Evolutionary conservation across 2,329 filamentous ascomycete species (phyloP).

Genomic region (Aureobasidium sp.): DNA sequence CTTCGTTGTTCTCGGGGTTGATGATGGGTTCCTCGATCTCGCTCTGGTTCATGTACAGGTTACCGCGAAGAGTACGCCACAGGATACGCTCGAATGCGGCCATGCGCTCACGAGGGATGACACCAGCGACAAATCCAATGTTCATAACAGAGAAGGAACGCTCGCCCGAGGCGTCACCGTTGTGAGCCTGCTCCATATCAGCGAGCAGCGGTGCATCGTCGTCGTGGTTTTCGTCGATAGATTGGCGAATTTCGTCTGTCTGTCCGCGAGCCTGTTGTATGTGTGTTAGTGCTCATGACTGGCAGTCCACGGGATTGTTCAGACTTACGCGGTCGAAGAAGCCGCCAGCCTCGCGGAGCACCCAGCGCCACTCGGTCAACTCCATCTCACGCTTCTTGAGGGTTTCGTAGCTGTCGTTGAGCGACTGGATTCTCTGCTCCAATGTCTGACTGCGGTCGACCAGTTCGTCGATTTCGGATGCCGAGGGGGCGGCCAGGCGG

Average conservation of each 20-base stretch:
- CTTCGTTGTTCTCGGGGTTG: slow-evolving; percentile 86
- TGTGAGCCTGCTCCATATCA: slow-evolving; percentile 80
- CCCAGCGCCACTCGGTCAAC: slow-evolving; percentile 97
- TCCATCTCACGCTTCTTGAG: slow-evolving; percentile 97
- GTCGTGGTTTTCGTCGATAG: slow-evolving; percentile 80
- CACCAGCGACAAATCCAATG: slow-evolving; percentile 95
- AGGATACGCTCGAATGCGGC: slow-evolving; percentile 94
- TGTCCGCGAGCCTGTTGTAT: slow-evolving; percentile 66
- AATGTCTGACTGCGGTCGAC: slow-evolving; percentile 85
- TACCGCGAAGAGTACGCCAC: slow-evolving; percentile 93
- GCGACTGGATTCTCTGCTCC: slow-evolving; percentile 79
- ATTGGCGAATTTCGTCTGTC: slow-evolving; percentile 91
- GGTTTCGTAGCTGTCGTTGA: slow-evolving; percentile 98
- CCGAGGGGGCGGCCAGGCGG: slow-evolving; percentile 76
- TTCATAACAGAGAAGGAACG: slow-evolving; percentile 95
- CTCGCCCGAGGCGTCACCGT: slow-evolving; percentile 58
- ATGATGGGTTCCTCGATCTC: slow-evolving; percentile 92
- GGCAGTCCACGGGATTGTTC: not conserved
- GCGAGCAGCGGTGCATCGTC: slow-evolving; percentile 90
- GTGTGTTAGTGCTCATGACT: slow-evolving; percentile 3
- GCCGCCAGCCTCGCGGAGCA: slow-evolving; percentile 86
- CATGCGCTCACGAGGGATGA: slow-evolving; percentile 87
- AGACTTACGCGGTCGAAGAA: slow-evolving; percentile 72
- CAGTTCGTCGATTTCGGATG: slow-evolving; percentile 93
- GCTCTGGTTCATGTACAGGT: slow-evolving; percentile 99